phyloP scores from a whole-genome alignment of 257 asterid species.

The Salvia rosmarinus region DNA sequence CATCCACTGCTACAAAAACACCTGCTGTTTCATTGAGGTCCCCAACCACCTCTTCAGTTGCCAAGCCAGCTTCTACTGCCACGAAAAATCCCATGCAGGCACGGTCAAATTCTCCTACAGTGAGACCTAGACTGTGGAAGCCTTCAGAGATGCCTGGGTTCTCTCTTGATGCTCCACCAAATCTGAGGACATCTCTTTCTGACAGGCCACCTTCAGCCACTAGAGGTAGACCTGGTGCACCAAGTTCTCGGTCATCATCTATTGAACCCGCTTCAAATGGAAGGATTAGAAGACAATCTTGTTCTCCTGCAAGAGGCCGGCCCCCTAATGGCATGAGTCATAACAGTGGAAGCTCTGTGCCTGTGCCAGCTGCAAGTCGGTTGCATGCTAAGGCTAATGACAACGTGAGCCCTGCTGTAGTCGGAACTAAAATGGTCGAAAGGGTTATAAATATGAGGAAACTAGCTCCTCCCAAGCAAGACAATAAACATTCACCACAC shows the following conservation, averaged over 20 bases:
- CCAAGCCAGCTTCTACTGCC: constrained; percentile 49
- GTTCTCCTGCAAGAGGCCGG: constrained; percentile 96
- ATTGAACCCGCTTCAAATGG: constrained; percentile 83
- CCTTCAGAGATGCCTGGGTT: constrained; percentile 98
- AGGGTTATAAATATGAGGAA: constrained; percentile 96
- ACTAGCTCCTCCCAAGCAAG: constrained; percentile 86
- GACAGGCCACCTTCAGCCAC: constrained; percentile 92
- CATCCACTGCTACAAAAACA: constrained; percentile 45
- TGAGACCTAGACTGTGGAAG: constrained; percentile 88
- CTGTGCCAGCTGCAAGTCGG: constrained; percentile 63
- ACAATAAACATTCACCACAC: constrained; percentile 77
- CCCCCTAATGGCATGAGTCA: constrained; percentile 83
- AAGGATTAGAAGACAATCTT: constrained; percentile 86
- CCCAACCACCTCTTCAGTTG: constrained; percentile 51
- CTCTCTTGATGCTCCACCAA: constrained; percentile 94
- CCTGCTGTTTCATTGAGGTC: constrained; percentile 50
- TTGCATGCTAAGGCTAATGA: constrained; percentile 93
- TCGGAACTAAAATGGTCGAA: constrained; percentile 97
- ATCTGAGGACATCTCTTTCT: constrained; percentile 78
- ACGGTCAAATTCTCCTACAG: constrained; percentile 78
- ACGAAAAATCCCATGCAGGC: constrained; percentile 54
- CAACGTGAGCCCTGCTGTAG: constrained; percentile 77
- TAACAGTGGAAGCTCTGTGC: constrained; percentile 93
- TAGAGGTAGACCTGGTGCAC: constrained; percentile 96
- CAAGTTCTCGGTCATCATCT: constrained; percentile 83